Base-by-base conservation (phyloP, 805 yeast species). In the Isabelozyma pseudorhagii region DNA sequence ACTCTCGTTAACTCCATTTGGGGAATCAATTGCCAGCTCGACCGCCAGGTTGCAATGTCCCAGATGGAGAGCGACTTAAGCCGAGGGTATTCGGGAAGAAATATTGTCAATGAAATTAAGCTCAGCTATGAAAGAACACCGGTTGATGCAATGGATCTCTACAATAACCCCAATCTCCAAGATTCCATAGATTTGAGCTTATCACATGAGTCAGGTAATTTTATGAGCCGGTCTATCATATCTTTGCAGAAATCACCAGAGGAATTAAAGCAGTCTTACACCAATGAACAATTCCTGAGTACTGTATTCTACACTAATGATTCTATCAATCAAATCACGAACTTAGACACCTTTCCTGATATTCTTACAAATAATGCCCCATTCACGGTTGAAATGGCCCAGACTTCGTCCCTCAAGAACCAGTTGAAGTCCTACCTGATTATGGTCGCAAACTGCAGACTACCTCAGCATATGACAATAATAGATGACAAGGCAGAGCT, bases 41-140 rank as follows among this genome's bases (percentile, higher is more conserved):
- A 58, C 0, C 48, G 53, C 11, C 60, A 67, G 9, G 55, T 62
- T 0, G 58, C 68, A 4, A 79, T 85, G 81, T 63, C 66, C 15
- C 67, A 67, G 3, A 59, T 86, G 4, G 76, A 73, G 48, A 74
- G 69, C 38, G 63, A 68, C 45, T 56, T 83, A 25, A 9, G 17
- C 14, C 67, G 74, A 0, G 67, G 72, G 5, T 78, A 76, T 11
- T 50, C 71, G 0, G 63, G 66, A 13, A 66, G 87, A 49, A 80
- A 77, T 42, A 64, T 83, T n/a, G 78, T 81, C 13, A 72, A 77
- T 25, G 68, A 66, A 34, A 58, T 77, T 8, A 54, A 53, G 8
- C 56, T 59, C 5, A 54, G 63, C 5, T 49, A 51, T 10, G 44
- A 53, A 14, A 51, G 44, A 36, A 46, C 44, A n/a, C 10, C 29